Percentiles rank a stretch among this genome's conserved stretches.
Conservation (phyloP, 2,329 filamentous ascomycete genomes). For the Sclerotinia borealis region DNA sequence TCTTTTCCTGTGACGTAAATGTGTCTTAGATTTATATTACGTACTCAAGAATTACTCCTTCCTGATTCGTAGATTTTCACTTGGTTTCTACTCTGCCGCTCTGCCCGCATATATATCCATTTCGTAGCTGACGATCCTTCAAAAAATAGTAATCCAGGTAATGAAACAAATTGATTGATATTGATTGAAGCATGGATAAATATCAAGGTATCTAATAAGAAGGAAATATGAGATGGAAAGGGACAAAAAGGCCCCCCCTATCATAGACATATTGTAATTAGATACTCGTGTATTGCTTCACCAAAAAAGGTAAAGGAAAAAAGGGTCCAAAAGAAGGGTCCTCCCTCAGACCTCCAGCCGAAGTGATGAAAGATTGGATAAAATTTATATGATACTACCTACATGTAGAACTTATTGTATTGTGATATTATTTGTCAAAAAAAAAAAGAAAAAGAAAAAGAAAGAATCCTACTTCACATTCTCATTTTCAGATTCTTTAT, state of each 20-base stretch:
- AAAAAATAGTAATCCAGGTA: too few species aligned
- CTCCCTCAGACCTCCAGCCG: background rate
- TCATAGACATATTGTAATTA: conserved; percentile 6
- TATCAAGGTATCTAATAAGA: background rate
- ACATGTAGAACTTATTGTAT: too few species aligned
- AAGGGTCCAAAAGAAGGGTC: background rate
- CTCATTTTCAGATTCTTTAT: too few species aligned
- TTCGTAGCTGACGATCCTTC: conserved; percentile 4
- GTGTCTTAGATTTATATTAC: conserved; percentile 9
- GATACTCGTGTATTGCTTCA: background rate
- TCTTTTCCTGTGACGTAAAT: conserved; percentile 3
- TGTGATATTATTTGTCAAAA: too few species aligned
- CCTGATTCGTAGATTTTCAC: conserved; percentile 9
- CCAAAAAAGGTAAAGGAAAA: background rate
- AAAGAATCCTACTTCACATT: too few species aligned
- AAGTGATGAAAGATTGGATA: background rate
- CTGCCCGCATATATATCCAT: conserved; percentile 3
- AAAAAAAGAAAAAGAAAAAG: too few species aligned
- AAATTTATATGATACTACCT: background rate
- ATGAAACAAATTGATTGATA: background rate
- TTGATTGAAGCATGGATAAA: background rate
- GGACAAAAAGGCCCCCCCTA: background rate
- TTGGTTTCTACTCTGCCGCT: conserved; percentile 6
- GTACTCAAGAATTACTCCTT: background rate
- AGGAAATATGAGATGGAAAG: background rate